Evolutionary conservation across 208 protist genomes (phyloP).

Genomic region (Leishmania amazonensis): DNA sequence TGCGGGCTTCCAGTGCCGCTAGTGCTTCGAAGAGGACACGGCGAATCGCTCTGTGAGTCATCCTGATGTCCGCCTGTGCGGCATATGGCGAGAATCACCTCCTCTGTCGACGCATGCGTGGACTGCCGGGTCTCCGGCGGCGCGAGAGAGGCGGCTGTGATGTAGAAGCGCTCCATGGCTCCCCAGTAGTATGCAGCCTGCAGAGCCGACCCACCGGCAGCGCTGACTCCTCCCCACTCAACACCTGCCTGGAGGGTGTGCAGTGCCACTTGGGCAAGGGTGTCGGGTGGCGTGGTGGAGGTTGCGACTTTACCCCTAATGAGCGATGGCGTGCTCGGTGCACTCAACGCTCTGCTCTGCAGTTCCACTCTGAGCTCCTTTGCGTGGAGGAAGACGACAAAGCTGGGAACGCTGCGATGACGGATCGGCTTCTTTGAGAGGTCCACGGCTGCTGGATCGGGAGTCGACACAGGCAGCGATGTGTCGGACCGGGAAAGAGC

Average conservation of each 20-base stretch:
- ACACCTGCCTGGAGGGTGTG: slow-evolving; percentile 14
- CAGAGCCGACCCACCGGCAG: slow-evolving; percentile 1
- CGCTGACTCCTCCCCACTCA: slow-evolving; percentile 15
- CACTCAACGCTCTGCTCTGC: slow-evolving; percentile 10
- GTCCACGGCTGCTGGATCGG: not conserved
- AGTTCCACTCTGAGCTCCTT: slow-evolving; percentile 24
- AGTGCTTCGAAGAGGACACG: not conserved
- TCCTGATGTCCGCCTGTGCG: not conserved
- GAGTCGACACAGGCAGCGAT: not conserved
- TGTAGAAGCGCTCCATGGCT: slow-evolving; percentile 13
- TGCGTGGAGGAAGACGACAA: slow-evolving; percentile 17
- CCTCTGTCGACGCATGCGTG: slow-evolving; percentile 2
- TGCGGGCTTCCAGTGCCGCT: not conserved
- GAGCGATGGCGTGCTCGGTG: not conserved
- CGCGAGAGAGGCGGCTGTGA: slow-evolving; percentile 16
- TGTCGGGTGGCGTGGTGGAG: not conserved
- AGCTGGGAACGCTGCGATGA: slow-evolving; percentile 6
- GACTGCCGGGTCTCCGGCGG: not conserved
- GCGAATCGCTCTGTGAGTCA: not conserved
- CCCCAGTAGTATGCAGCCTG: slow-evolving; percentile 30
- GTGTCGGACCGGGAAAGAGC: slow-evolving; percentile 19
- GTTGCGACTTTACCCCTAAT: not conserved
- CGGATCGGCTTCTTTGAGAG: not conserved
- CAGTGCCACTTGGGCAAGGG: slow-evolving; percentile 19
- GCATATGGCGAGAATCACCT: slow-evolving; percentile 17